Base-by-base conservation (phyloP, 768 basidiomycete genomes). In the Tylopilus balloui region DNA sequence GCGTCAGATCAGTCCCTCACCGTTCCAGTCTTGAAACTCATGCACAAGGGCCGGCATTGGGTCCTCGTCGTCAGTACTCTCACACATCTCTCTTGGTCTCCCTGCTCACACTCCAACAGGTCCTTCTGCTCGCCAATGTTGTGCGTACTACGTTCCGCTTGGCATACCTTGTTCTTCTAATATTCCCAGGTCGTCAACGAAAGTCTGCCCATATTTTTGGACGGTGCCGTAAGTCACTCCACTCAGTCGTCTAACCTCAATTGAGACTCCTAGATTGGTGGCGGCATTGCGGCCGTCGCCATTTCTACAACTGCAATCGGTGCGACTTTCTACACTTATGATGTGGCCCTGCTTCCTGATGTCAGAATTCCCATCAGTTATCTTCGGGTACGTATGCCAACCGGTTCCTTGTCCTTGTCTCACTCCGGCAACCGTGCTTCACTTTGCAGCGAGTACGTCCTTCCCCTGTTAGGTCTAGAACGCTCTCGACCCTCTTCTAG, bases 51-150 rank as follows among this genome's bases (percentile, higher is more conserved):
- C 0, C 78, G 90, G 3, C 91, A 93, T 67, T 93, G 95, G 95
- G 92, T 97, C 12, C 78, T 98, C 9, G 94, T 96, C 44, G 93
- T 92, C 61, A 45, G 75, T 38, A 14, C 32, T 36, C 17, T 36
- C 34, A 8, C 21, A 3, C 37, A 2, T 21, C 25, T 24, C 19
- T 1, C n/a, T 14, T 10, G 0, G 2, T 3, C n/a, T n/a, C 23
- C 3, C 5, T 69, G 2, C 47, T 43, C 35, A 59, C 25, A 3
- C 27, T 1, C n/a, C 9, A 3, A 8, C 38, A 89, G 88, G 88
- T 92, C 8, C 76, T 98, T 2, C 77, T 98, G 2, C 73, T 97
- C 1, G 81, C 87, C 48, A 96, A 97, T 64, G 93, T 96, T 51
- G 86, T 88, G 60, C 48, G 86, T 68, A 17, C 38, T n/a, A n/a